Evolutionary conservation across 768 basidiomycete genomes (phyloP).

Genomic region (Leccinum disarticulatum): DNA sequence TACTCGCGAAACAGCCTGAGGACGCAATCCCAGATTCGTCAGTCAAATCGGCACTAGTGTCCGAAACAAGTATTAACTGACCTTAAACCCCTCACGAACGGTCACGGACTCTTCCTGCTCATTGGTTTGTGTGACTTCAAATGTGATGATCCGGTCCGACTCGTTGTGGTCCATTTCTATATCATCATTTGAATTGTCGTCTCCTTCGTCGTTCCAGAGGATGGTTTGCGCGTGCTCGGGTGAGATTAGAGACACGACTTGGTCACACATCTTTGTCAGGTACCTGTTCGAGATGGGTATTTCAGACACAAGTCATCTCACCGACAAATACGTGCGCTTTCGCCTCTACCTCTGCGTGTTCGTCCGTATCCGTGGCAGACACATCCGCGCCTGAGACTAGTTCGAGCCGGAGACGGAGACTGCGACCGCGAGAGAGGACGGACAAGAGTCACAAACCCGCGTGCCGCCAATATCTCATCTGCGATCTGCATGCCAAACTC

Average conservation of each 20-base stretch:
- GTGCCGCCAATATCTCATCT: too few species aligned
- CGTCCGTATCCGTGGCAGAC: too few species aligned
- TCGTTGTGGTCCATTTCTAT: conserved; percentile 38
- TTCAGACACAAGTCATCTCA: not conserved
- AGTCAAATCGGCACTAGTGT: not conserved
- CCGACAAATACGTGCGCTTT: too few species aligned
- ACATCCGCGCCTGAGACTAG: too few species aligned
- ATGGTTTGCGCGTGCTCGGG: conserved; percentile 44
- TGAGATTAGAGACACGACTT: conserved; percentile 51
- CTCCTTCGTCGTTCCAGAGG: conserved; percentile 42
- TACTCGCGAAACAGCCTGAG: conserved; percentile 12
- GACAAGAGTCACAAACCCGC: too few species aligned
- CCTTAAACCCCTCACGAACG: conserved; percentile 45
- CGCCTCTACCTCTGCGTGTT: too few species aligned
- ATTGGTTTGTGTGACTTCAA: conserved; percentile 52
- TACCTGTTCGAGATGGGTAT: conserved; percentile 39
- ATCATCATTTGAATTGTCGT: conserved; percentile 26
- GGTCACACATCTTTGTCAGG: conserved; percentile 58
- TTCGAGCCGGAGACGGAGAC: too few species aligned
- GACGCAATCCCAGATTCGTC: not conserved
- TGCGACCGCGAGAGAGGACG: too few species aligned
- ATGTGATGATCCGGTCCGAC: conserved; percentile 50
- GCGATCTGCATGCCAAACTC: too few species aligned
- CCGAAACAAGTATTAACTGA: conserved; percentile 18
- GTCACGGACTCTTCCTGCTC: conserved; percentile 54